A percentile compares a stretch with the other conserved stretches of the same genome.
phyloP scores from a whole-genome alignment of 208 protist genomes.

The Herpetomonas samuelpessoai region DNA sequence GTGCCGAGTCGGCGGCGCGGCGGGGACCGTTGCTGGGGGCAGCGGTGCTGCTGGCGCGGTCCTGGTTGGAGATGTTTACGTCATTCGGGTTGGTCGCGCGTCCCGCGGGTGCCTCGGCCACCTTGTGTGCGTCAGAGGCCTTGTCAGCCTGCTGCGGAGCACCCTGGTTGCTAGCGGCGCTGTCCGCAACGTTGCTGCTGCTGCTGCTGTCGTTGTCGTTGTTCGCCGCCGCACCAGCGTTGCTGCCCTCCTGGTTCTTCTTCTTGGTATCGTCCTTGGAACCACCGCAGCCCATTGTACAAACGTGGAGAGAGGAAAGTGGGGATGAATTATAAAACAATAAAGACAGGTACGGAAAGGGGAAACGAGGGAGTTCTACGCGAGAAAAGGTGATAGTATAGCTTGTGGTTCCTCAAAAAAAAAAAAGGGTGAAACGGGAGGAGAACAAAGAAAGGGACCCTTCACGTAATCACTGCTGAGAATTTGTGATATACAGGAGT shows the following conservation, averaged over 20 bases:
- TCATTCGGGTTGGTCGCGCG: slow-evolving; percentile 25
- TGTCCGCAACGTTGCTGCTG: too few relatives aligned
- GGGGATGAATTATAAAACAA: neutral
- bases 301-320: slow-evolving; percentile 4
- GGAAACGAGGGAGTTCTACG: too few relatives aligned
- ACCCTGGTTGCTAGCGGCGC: slow-evolving; percentile 12
- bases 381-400: too few relatives aligned
- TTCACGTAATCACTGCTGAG: too few relatives aligned
- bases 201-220: slow-evolving; percentile 6
- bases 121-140: neutral
- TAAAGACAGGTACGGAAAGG: too few relatives aligned
- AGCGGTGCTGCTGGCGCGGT: slow-evolving; percentile 14
- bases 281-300: slow-evolving; percentile 42
- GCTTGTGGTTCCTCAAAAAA: slow-evolving; percentile 2
- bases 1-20: slow-evolving; percentile 3
- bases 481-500: too few relatives aligned
- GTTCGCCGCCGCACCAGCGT: slow-evolving; percentile 1
- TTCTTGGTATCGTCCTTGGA: slow-evolving; percentile 31
- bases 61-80: slow-evolving; percentile 8
- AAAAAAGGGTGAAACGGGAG: slow-evolving; percentile 7
- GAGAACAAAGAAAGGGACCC: too few relatives aligned
- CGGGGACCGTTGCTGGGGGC: slow-evolving; percentile 18
- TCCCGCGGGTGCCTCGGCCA: slow-evolving; percentile 18
- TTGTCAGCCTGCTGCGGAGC: slow-evolving; percentile 8
- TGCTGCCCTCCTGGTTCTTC: slow-evolving; percentile 5